Conservation (phyloP, 352 stramenopile species). For the Phytophthora meadii region DNA sequence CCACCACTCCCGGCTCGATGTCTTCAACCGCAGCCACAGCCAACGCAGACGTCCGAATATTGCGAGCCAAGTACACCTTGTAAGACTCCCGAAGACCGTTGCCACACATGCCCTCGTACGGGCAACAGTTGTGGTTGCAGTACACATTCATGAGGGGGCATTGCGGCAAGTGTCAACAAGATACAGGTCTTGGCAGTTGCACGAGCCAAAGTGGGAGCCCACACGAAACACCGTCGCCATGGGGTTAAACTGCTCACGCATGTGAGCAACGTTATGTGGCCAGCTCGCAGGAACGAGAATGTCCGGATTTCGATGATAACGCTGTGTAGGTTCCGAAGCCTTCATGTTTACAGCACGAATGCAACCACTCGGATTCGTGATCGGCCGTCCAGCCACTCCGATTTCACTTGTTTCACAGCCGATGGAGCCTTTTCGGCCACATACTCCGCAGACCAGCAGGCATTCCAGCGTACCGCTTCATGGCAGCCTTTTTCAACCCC, state of each 20-base stretch:
- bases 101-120: background rate
- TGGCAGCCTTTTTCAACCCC: too few species aligned
- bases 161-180: background rate
- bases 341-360: background rate
- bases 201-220: constrained; percentile 4
- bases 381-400: too few species aligned
- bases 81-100: background rate
- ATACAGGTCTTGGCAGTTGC: background rate
- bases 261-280: background rate
- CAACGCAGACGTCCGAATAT: background rate
- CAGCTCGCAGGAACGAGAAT: constrained; percentile 4
- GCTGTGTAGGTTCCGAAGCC: background rate
- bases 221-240: constrained; percentile 1
- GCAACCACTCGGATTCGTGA: too few species aligned
- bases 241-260: constrained; percentile 10
- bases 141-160: background rate
- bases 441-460: too few species aligned
- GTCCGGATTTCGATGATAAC: background rate
- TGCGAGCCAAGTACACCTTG: background rate
- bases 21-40: background rate
- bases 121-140: constrained; percentile 14
- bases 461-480: too few species aligned
- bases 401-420: too few species aligned
- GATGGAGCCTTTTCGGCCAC: too few species aligned
- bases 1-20: background rate